phyloP scores from a whole-genome alignment of 192 early-diverging fungal genomes.

The Linnemannia hyalina region DNA sequence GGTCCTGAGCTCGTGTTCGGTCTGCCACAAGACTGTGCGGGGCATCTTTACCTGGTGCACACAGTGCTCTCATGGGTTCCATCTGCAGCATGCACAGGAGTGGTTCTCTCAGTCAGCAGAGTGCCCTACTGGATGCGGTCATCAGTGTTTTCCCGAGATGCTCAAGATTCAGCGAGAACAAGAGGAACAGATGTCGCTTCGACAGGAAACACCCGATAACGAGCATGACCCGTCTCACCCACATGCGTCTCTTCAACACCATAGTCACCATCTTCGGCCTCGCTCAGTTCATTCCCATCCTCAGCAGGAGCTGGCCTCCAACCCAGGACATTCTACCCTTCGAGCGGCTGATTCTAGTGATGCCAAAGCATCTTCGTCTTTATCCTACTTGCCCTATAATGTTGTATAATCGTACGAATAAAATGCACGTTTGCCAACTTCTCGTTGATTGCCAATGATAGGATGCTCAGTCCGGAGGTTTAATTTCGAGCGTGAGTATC shows the following conservation, averaged over 20 bases:
- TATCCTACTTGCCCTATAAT: conserved; percentile 5
- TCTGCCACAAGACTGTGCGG: conserved; percentile 80
- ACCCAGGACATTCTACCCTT: conserved; percentile 1
- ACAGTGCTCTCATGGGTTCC: conserved; percentile 85
- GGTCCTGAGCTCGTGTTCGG: conserved; percentile 73
- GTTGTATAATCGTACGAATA: not conserved
- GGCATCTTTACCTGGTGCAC: conserved; percentile 86
- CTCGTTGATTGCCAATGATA: too few species aligned
- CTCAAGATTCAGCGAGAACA: conserved; percentile 51
- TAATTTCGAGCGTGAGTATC: too few species aligned
- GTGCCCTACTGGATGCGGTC: conserved; percentile 85
- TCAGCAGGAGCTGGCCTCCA: conserved; percentile 35
- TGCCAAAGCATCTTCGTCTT: conserved; percentile 20
- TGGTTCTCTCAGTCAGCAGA: conserved; percentile 74
- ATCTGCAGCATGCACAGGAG: conserved; percentile 75
- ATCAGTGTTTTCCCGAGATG: conserved; percentile 69
- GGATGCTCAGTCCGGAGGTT: too few species aligned
- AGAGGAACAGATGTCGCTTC: conserved; percentile 25
- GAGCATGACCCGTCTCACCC: conserved; percentile 18
- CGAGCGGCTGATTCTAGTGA: conserved; percentile 7
- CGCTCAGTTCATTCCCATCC: conserved; percentile 10
- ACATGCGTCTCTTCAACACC: not conserved
- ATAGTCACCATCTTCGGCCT: conserved; percentile 11
- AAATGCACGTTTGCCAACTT: not conserved
- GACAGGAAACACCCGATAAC: conserved; percentile 16